Evolutionary conservation across 78 protist species (phyloP), one percentile per base, ranked within the genome.

Genomic region (Planoprotostelium fungivorum): DNA sequence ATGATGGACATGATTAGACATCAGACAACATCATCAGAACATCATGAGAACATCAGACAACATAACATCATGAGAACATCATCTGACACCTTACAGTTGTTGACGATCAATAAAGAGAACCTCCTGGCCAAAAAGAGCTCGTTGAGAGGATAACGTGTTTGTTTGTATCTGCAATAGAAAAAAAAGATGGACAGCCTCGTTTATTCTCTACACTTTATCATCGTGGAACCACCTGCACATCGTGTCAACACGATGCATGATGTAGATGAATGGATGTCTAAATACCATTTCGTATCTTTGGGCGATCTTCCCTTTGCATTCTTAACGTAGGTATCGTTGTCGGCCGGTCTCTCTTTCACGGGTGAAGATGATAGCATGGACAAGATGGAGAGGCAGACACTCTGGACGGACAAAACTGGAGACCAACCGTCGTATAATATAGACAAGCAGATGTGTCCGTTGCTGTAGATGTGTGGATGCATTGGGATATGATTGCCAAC

Each of bases 361-460:
- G 73, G 73, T 25, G 73, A 51, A 51, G 73, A 51, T 5, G 73
- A 51, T 16, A 95, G 87, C 97, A 95, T 95, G 83, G 95, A 91
- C 39, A 86, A 36, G 36, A 95, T 93, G 89, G 93, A 88, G 36
- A 92, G 51, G 87, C 95, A 91, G 84, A 95, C 39, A n/a, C 95
- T 87, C 37, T 88, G 88, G 36, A 93, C 97, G 34, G 95, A 92
- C 51, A 95, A 84, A 34, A 94, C 97, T 10, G 97, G 97, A 1
- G 91, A 84, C 97, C 97, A 95, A 35, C 38, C 29, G 85, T 95
- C 95, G 84, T 95, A 95, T 83, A 95, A 89, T 89, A 95, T 93
- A 38, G 91, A 88, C 84, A 95, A 38, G 93, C 97, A 95, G 34
- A 95, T 95, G 83, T 95, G 97, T 37, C 97, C 97, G 89, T 95